Percentiles rank a stretch among this genome's conserved stretches.
Evolutionary conservation across 1,284 basidiomycete genomes (phyloP).

Genomic region (Microbotryomycetes sp.): DNA sequence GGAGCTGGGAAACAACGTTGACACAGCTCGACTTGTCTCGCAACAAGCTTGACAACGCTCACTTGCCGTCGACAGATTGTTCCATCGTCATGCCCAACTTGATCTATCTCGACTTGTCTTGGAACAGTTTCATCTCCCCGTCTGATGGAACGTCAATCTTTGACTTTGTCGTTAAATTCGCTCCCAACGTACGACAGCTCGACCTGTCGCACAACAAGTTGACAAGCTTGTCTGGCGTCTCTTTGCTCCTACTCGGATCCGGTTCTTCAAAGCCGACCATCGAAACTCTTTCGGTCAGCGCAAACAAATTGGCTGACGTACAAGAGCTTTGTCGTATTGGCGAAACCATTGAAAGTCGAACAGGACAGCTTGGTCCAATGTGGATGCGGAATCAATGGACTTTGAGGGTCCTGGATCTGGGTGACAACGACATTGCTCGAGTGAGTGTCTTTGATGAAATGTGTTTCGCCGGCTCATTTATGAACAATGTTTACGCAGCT

Average conservation of each 20-base stretch:
- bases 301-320: constrained; percentile 12
- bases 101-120: constrained; percentile 10
- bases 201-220: constrained; percentile 19
- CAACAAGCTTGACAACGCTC: constrained; percentile 4
- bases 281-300: constrained; percentile 6
- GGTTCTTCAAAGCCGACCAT: background rate
- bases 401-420: constrained; percentile 17
- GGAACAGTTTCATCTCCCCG: constrained; percentile 8
- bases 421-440: constrained; percentile 15
- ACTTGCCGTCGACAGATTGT: background rate
- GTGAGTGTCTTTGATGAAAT: background rate
- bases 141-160: background rate
- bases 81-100: constrained; percentile 1
- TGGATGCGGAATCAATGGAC: constrained; percentile 3
- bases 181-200: constrained; percentile 7
- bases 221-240: constrained; percentile 10
- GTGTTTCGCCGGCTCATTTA: background rate
- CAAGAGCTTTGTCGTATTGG: constrained; percentile 7
- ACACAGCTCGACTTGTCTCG: constrained; percentile 3
- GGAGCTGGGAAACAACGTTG: constrained; percentile 8
- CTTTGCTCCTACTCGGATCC: background rate
- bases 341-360: background rate
- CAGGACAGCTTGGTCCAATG: background rate
- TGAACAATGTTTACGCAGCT: background rate
- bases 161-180: background rate